Base-by-base conservation (phyloP, 2,329 filamentous ascomycete genomes). In the Diaporthe sp. region DNA sequence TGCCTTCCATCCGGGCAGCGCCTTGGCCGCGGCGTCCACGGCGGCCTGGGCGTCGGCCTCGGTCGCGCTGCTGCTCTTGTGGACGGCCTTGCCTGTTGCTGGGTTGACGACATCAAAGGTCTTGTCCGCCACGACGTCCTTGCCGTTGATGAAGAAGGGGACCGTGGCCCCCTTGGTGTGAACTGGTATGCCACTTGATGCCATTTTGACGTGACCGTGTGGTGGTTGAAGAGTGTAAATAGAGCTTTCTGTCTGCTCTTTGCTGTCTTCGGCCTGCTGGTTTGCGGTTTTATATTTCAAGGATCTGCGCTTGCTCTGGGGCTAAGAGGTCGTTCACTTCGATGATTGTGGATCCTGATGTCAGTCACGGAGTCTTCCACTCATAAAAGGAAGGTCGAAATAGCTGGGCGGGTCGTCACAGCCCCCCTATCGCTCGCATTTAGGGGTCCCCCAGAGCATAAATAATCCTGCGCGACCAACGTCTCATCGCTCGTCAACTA, bases 1-100 rank as follows among this genome's bases (percentile, higher is more conserved):
- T 78, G 89, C 90, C 58, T 89, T 88, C 95, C 95, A 98, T 75
- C 88, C 84, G 58, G 89, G 89, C 83, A 94, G 93, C 1, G 95
- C 94, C 19, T 87, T 86, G n/a, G 91, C 86, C 0, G 94, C 94
- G 8, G 87, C 84, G 13, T 79, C 79, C 49, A 81, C 78, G 31
- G 83, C 84, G 4, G 79, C 79, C 61, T 76, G 62, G n/a, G 80
- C 80, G 37, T 84, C 80, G 22, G 78, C 73, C 39, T 80, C 79
- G 19, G 79, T 75, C 9, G 80, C 81, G 68, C 79, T 77, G 55
- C 79, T 79, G 46, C 79, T 79, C 57, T 79, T 70, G 76, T 83
- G 82, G 12, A 81, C 74, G 44, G 79, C 75, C 76, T 82, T 78
- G 79, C 79, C 79, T 10, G 81, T 81, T 25, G 78, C 80, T 12